phyloP scores from a whole-genome alignment of 2,329 filamentous ascomycete species.

The Cercospora citrullina region DNA sequence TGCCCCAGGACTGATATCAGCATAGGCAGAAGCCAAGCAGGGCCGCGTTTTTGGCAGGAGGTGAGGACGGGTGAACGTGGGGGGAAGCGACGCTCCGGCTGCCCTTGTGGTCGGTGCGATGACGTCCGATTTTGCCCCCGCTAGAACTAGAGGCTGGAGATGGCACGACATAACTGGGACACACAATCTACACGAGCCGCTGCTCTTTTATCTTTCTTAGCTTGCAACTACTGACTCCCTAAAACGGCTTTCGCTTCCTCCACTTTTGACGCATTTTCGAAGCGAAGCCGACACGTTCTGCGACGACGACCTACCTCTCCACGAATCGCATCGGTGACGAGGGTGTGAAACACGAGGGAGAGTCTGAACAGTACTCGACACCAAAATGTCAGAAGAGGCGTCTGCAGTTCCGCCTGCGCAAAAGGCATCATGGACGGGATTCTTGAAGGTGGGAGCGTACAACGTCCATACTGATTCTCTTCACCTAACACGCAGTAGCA shows the following conservation, averaged over 20 bases:
- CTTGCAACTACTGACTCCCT: background rate
- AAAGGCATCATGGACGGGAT: conserved; percentile 52
- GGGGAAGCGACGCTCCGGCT: background rate
- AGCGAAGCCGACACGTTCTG: background rate
- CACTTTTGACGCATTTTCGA: background rate
- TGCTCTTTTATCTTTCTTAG: background rate
- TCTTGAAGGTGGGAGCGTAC: conserved; percentile 48
- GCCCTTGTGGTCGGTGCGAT: background rate
- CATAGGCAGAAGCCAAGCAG: background rate
- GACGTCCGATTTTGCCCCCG: background rate
- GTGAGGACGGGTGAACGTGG: background rate
- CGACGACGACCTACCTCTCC: background rate
- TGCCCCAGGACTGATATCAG: background rate
- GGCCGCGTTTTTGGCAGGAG: background rate
- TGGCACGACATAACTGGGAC: background rate
- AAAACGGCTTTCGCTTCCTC: background rate
- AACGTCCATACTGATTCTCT: background rate
- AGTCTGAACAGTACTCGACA: background rate
- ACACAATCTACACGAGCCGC: background rate
- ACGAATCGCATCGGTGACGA: background rate
- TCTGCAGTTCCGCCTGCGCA: conserved; percentile 49
- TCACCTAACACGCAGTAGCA: conserved; percentile 42
- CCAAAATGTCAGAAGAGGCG: conserved; percentile 41
- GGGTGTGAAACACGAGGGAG: background rate
- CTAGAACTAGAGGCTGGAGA: background rate